Base-by-base conservation (phyloP, 176 grass and related monocot species). In the Sorghum bicolor region DNA sequence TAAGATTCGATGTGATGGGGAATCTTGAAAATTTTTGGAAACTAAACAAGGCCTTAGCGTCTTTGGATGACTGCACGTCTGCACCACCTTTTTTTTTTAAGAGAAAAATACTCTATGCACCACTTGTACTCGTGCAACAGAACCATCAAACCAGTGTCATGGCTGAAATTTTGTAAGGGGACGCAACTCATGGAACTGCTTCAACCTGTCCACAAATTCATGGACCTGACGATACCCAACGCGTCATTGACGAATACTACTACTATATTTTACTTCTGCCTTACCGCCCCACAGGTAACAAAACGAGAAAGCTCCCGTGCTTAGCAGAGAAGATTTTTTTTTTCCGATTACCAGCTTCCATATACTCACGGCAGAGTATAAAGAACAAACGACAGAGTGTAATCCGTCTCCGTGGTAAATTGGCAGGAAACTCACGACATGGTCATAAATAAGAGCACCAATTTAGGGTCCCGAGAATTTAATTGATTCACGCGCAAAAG, bases 401-500 rank as follows among this genome's bases (percentile, higher is more conserved):
- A 63, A 25, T 44, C 4, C 1, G 57, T 38, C 38, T 44, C 4
- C 1, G 57, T 38, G 26, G 13, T 74, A 65, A 78, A 64, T 29
- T 15, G 33, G 47, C 67, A 75, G 74, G 63, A 71, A 71, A 26
- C 28, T 66, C 43, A 69, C 50, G 66, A 6, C 61, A 44, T 67
- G 60, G 58, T 30, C 57, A 29, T 72, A 65, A 71, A 77, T 70
- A 48, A 47, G 68, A n/a, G 1, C 84, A 24, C 4, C 16, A 64
- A 67, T 86, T 86, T 19, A 53, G 26, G 88, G 44, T 1, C 67
- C 44, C 19, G 10, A 25, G 83, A 67, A 67, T 47, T 86, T 55
- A 90, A 75, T 83, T 13, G 80, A 79, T 75, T 87, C 88, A 87
- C 79, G 84, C 28, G 80, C 74, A 61, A 69, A 87, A 90, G 63